Base-by-base conservation (phyloP, 2,329 filamentous ascomycete genomes). In the Talaromyces sp. region DNA sequence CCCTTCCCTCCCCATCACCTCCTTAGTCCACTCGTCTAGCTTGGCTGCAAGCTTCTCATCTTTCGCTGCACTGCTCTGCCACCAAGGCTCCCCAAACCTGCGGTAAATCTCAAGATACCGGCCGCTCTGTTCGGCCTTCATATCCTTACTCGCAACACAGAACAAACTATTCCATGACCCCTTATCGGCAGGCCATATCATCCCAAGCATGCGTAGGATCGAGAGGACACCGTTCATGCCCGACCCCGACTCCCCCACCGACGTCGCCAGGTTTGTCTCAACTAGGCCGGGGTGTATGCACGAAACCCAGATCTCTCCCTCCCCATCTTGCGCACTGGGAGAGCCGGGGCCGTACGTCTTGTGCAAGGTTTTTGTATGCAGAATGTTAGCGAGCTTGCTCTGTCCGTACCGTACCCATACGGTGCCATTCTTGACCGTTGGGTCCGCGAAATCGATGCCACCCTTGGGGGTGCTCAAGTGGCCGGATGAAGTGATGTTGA, bases 381-480 rank as follows among this genome's bases (percentile, higher is more conserved):
- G 68, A 24, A 80, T 69, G 58, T 80, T 80, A 58, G 75, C 78
- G 8, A 80, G 75, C 67, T 81, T 81, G 66, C 70, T 73, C 66
- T 80, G 77, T n/a, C 76, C 77, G 66, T 81, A 81, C 17, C 76
- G 72, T 59, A 71, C 68, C 74, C 66, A 74, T 58, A 63, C n/a
- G 7, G 71, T 68, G 21, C 67, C 65, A 62, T 76, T 21, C 43
- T 56, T 61, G n/a, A 65, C 58, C 26, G 35, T 63, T 19, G 56
- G 26, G 51, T 67, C 62, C 3, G 62, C 56, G 26, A 67, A 66
- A 50, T 63, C 55, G 38, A 67, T 63, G 13, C 63, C 62, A 10
- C 38, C 51, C 38, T 64, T 64, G 3, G 58, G 61, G 24, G 62
- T 60, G 24, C 57, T 14, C 41, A 35, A 43, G 54, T 64, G 64